Conservation (phyloP, 2,329 filamentous ascomycete genomes). For the Atkinsonella texensis region DNA sequence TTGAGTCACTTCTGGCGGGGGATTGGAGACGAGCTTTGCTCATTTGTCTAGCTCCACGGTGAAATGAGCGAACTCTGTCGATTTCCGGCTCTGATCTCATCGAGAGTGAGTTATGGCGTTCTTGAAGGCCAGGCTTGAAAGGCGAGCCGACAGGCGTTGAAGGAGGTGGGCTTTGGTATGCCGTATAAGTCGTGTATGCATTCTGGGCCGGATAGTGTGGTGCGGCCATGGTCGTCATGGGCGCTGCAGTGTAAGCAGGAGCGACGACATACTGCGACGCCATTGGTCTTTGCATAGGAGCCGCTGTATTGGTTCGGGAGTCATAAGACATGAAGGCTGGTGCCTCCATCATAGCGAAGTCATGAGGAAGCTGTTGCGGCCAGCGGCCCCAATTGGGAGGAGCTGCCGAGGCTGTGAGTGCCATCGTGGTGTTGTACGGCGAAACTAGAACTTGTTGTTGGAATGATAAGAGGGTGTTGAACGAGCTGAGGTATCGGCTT, state of each 20-base stretch:
- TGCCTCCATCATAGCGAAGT: constrained; percentile 37
- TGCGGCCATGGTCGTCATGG: constrained; percentile 29
- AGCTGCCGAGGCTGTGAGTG: constrained; percentile 33
- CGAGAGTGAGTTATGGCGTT: constrained; percentile 15
- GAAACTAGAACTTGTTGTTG: not conserved
- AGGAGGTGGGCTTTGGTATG: constrained; percentile 27
- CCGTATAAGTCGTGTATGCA: constrained; percentile 29
- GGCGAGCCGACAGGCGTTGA: constrained; percentile 21
- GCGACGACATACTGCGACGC: constrained; percentile 35
- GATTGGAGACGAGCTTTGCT: constrained; percentile 23
- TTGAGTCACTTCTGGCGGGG: constrained; percentile 21
- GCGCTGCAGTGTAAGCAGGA: constrained; percentile 29
- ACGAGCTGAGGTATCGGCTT: too few species aligned
- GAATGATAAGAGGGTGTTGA: not conserved
- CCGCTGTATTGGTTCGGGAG: constrained; percentile 24
- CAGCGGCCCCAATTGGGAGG: constrained; percentile 43
- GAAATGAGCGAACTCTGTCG: constrained; percentile 11
- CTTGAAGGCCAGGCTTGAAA: constrained; percentile 22
- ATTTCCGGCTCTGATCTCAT: constrained; percentile 13
- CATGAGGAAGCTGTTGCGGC: constrained; percentile 34
- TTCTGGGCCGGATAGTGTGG: constrained; percentile 30
- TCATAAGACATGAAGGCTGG: constrained; percentile 38
- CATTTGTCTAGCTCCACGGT: constrained; percentile 16
- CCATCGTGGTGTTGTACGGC: constrained; percentile 23
- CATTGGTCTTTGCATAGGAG: constrained; percentile 31